These are phyloP conservation scores for Phaeotremella skinneri DNA, from an alignment of 768 basidiomycete species.

Conservation along the genomic window DNA sequence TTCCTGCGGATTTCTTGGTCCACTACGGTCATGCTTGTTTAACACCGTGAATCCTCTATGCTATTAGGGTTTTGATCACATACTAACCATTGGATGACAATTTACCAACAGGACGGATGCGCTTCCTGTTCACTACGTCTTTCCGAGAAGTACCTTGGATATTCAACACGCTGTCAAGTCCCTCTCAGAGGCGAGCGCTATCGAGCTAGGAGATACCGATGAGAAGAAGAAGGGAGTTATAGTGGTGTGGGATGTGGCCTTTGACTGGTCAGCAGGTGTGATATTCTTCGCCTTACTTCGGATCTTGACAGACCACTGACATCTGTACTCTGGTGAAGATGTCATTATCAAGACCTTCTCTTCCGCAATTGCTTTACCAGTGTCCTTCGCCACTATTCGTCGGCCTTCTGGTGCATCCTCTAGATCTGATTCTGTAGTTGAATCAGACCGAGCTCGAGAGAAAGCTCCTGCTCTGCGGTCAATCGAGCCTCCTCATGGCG, in stretches of 20 bases:
- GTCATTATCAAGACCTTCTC: slow-evolving; percentile 31
- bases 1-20: slow-evolving; percentile 83
- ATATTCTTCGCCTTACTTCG: slow-evolving; percentile 12
- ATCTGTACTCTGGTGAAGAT: slow-evolving; percentile 15
- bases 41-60: slow-evolving; percentile 64
- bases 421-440: background rate
- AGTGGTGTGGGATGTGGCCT: slow-evolving; percentile 74
- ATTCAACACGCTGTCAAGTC: slow-evolving; percentile 44
- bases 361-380: slow-evolving; percentile 10
- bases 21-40: slow-evolving; percentile 97
- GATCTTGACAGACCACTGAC: background rate
- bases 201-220: slow-evolving; percentile 22
- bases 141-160: slow-evolving; percentile 71
- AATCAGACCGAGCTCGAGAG: slow-evolving; percentile 10
- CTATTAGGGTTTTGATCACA: too few species aligned
- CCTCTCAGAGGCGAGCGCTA: slow-evolving; percentile 27
- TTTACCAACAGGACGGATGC: slow-evolving; percentile 68
- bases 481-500: slow-evolving; percentile 38
- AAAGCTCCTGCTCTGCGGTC: slow-evolving; percentile 43
- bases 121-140: slow-evolving; percentile 84
- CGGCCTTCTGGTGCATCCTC: slow-evolving; percentile 17
- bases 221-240: slow-evolving; percentile 53
- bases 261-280: slow-evolving; percentile 66
- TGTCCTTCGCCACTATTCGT: slow-evolving; percentile 41
- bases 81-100: background rate